Percentiles rank a stretch among this genome's conserved stretches.
phyloP scores from a whole-genome alignment of 352 stramenopile genomes.

The Globisporangium yorkense region DNA sequence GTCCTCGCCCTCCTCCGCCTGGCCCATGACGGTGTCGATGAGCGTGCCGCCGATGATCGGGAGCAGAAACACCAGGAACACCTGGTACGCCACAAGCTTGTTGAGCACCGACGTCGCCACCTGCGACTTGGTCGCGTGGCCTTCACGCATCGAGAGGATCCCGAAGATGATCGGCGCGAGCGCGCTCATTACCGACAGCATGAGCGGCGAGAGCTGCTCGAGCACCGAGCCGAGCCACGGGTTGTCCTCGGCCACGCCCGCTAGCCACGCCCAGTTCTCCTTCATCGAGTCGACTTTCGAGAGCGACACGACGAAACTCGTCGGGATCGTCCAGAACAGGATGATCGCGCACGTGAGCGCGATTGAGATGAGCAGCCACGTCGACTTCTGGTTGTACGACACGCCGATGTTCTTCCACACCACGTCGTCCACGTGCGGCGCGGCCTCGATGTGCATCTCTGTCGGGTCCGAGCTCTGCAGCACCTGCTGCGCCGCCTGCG shows the following conservation, averaged over 20 bases:
- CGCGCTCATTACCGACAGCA: slow-evolving; percentile 74
- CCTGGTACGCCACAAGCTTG: slow-evolving; percentile 80
- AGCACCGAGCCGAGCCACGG: slow-evolving; percentile 67
- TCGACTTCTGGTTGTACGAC: slow-evolving; percentile 66
- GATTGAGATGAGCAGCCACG: slow-evolving; percentile 62
- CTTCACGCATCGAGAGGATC: slow-evolving; percentile 74
- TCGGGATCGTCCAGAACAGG: slow-evolving; percentile 81
- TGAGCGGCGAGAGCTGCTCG: slow-evolving; percentile 70
- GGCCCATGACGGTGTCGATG: slow-evolving; percentile 59
- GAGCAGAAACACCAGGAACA: slow-evolving; percentile 76
- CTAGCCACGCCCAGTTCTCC: slow-evolving; percentile 41
- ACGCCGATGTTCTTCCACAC: slow-evolving; percentile 80
- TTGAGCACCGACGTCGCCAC: slow-evolving; percentile 71
- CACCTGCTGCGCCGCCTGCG: slow-evolving; percentile 74
- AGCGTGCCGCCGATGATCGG: slow-evolving; percentile 81
- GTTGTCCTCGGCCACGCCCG: slow-evolving; percentile 38
- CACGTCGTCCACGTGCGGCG: slow-evolving; percentile 56
- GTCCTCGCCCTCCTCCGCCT: slow-evolving; percentile 32
- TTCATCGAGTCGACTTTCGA: slow-evolving; percentile 59
- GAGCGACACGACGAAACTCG: slow-evolving; percentile 67
- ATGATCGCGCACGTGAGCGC: slow-evolving; percentile 62
- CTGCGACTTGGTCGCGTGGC: slow-evolving; percentile 56
- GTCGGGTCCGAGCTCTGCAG: slow-evolving; percentile 68
- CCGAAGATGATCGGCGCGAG: slow-evolving; percentile 82
- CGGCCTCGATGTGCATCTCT: slow-evolving; percentile 63